phyloP scores from a whole-genome alignment of 768 basidiomycete genomes.

The Fomitopsis serialis region DNA sequence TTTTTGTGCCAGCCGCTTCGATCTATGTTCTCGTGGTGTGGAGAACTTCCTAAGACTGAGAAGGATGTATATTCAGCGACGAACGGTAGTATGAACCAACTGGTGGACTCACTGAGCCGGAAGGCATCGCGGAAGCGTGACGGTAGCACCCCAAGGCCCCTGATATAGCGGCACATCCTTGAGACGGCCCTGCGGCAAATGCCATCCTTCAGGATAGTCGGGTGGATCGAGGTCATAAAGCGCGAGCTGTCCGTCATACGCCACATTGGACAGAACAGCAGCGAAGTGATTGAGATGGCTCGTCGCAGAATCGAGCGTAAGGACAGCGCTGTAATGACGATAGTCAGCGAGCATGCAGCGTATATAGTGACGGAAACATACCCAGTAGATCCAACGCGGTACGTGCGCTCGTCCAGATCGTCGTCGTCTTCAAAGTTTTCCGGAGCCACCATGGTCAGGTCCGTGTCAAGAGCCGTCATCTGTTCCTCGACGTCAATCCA shows the following conservation, averaged over 20 bases:
- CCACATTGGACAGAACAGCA: slow-evolving; percentile 51
- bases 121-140: slow-evolving; percentile 57
- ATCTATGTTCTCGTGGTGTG: slow-evolving; percentile 41
- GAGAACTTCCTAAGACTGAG: slow-evolving; percentile 42
- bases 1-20: slow-evolving; percentile 60
- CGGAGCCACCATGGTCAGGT: slow-evolving; percentile 21
- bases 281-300: slow-evolving; percentile 74
- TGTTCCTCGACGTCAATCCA: slow-evolving; percentile 54
- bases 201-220: slow-evolving; percentile 57
- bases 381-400: slow-evolving; percentile 59
- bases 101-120: slow-evolving; percentile 36
- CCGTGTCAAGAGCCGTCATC: slow-evolving; percentile 60
- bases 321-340: slow-evolving; percentile 49
- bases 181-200: slow-evolving; percentile 31
- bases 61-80: too few species aligned
- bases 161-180: slow-evolving; percentile 23
- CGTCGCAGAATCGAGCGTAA: slow-evolving; percentile 65
- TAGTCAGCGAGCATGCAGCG: background rate
- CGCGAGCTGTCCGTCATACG: slow-evolving; percentile 45
- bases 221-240: slow-evolving; percentile 67
- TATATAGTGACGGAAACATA: slow-evolving; percentile 26
- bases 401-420: slow-evolving; percentile 29
- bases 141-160: slow-evolving; percentile 63
- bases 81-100: too few species aligned
- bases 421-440: slow-evolving; percentile 24